Percentiles rank a stretch among this genome's conserved stretches.
phyloP scores from a whole-genome alignment of 78 protist species.

The Dictyostelium purpureum region DNA sequence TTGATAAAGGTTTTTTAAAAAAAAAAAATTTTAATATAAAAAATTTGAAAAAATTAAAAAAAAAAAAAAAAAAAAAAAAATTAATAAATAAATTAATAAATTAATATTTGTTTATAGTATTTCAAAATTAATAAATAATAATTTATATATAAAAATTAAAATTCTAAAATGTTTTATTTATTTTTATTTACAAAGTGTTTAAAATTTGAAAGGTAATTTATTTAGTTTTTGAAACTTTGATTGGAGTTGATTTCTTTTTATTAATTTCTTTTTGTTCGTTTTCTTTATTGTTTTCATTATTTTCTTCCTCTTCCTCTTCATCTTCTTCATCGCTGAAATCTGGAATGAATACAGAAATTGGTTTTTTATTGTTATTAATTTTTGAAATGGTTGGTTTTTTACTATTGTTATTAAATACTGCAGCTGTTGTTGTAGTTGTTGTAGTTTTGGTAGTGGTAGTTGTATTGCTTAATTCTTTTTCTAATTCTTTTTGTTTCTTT shows the following conservation, averaged over 20 bases:
- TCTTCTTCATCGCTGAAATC: conserved; percentile 50
- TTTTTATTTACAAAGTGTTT: too few species aligned
- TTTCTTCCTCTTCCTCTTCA: conserved; percentile 29
- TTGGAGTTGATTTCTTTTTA: background rate
- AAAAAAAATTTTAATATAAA: background rate
- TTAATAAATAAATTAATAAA: too few species aligned
- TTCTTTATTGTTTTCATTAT: conserved; percentile 23
- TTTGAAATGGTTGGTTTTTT: background rate
- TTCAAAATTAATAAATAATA: too few species aligned
- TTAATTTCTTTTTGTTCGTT: background rate
- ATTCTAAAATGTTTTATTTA: too few species aligned
- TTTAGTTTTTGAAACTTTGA: conserved; percentile 43
- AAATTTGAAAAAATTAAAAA: background rate
- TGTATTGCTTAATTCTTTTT: conserved; percentile 8
- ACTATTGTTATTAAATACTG: background rate
- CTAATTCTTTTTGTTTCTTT: background rate
- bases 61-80: conserved; percentile 10
- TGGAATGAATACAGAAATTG: conserved; percentile 22
- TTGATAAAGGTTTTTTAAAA: background rate
- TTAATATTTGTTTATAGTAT: too few species aligned
- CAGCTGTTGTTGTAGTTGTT: conserved; percentile 9
- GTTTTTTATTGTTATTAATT: background rate
- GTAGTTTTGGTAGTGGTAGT: conserved; percentile 34
- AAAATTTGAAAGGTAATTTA: too few species aligned
- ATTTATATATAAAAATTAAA: too few species aligned